phyloP scores from a whole-genome alignment of 129 eudicot species.

The Artemisia tridentata region DNA sequence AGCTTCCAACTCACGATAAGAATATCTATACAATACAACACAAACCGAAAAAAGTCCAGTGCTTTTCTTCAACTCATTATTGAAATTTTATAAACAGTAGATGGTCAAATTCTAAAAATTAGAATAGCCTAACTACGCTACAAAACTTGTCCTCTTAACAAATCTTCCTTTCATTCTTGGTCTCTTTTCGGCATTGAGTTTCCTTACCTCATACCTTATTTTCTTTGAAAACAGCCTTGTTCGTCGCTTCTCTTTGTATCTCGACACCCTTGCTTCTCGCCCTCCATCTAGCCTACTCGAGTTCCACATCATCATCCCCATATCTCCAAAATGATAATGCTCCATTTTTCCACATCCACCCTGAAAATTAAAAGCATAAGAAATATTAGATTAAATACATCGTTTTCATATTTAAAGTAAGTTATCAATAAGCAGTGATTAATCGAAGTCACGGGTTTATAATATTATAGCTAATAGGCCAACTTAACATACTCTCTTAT shows the following conservation, averaged over 20 bases:
- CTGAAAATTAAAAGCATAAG: conserved; percentile 22
- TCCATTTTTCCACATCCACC: conserved; percentile 38
- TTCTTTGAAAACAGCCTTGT: conserved; percentile 67
- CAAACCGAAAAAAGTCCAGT: neutral
- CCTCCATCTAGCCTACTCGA: conserved; percentile 36
- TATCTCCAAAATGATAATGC: conserved; percentile 27
- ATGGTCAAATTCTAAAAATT: neutral
- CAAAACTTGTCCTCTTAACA: conserved; percentile 56
- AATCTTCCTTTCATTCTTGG: conserved; percentile 71
- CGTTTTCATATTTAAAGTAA: too few relatives aligned
- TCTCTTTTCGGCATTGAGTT: conserved; percentile 67
- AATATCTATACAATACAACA: conserved; percentile 5
- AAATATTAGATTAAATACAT: neutral
- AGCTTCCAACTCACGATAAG: too few relatives aligned
- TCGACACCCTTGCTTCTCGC: conserved; percentile 63
- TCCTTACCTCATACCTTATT: conserved; percentile 69
- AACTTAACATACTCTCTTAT: too few relatives aligned
- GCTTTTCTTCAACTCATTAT: conserved; percentile 12
- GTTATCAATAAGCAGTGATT: neutral
- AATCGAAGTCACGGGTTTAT: neutral
- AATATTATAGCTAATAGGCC: too few relatives aligned
- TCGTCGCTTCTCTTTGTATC: conserved; percentile 67
- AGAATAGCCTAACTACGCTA: conserved; percentile 16
- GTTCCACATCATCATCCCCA: conserved; percentile 23
- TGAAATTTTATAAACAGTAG: neutral